Evolutionary conservation across 106 monocot genomes (phyloP), one percentile per base, ranked within the genome.

Genomic region (Acanthochlamys bracteata): DNA sequence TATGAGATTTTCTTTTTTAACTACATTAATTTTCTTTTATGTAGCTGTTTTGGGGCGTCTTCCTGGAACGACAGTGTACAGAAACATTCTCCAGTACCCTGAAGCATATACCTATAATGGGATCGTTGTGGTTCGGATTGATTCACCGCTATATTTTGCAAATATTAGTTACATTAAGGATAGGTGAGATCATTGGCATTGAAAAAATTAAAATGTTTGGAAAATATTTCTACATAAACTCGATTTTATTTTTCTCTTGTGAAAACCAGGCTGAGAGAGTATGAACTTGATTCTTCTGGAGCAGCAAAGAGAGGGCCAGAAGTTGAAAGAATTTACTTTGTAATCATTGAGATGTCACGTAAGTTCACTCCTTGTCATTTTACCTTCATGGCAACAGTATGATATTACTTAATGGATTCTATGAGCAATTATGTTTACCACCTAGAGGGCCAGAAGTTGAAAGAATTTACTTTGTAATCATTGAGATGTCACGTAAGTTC

Each of bases 301-400:
- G 71, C 61, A 47, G 21, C 71, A 23, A 84, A 69, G 7, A 77
- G 83, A 53, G 98, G 98, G 11, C 86, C 83, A 12, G 88, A 99
- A 74, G 92, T 92, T 63, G 77, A 73, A 73, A 82, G 85, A 33
- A 80, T 83, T 41, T 76, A 92, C 62, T 99, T 99, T 74, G 86
- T 99, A 14, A 82, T 99, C 61, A 69, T 99, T 49, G 98, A 99
- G 66, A 92, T 99, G 98, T 88, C 98, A 55, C 98, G 98, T 99
- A 75, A 82, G 98, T 75, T 42, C 24, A 52, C 56, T 42, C n/a
- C 41, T 62, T 0, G 15, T 7, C 16, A 14, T 49, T 49, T 49
- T 49, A 3, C 12, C 3, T 49, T 4, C 17, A 4, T 14, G 12
- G 12, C 2, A 49, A 14, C 10, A 12, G 10, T 17, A 49, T 9